A percentile compares a stretch with the other conserved stretches of the same genome.
phyloP scores from a whole-genome alignment of 192 early-diverging fungal species.

The Phycomyces nitens region DNA sequence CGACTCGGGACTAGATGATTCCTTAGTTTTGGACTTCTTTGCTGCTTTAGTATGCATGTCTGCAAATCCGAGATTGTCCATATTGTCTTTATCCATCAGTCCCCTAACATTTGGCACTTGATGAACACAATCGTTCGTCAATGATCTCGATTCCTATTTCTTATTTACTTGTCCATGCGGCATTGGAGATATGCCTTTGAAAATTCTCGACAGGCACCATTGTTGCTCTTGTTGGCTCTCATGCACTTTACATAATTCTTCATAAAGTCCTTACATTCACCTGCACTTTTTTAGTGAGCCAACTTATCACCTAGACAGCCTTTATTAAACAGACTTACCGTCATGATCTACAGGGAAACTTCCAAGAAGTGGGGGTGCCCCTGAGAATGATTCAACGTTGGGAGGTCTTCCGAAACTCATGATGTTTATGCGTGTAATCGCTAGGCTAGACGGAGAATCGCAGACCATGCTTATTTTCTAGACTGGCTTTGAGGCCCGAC shows the following conservation, averaged over 20 bases:
- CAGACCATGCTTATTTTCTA: background rate
- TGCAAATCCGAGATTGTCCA: conserved; percentile 68
- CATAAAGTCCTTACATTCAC: conserved; percentile 81
- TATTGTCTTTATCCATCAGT: conserved; percentile 63
- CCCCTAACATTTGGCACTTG: conserved; percentile 41
- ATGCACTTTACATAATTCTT: conserved; percentile 78
- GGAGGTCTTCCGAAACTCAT: conserved; percentile 78
- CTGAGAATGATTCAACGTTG: conserved; percentile 56
- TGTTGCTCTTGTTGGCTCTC: conserved; percentile 65
- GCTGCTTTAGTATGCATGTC: conserved; percentile 36
- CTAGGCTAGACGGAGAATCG: background rate
- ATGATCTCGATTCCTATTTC: background rate
- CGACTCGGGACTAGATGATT: no score
- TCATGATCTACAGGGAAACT: conserved; percentile 89
- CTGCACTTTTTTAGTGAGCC: conserved; percentile 28
- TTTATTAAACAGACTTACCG: conserved; percentile 34
- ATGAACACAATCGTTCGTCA: background rate
- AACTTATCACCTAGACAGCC: background rate
- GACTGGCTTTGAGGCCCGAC: background rate
- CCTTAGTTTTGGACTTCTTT: background rate
- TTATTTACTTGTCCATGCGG: conserved; percentile 83
- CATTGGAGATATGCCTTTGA: conserved; percentile 84
- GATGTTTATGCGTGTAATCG: conserved; percentile 11
- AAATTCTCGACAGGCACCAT: conserved; percentile 63
- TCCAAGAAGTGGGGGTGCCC: conserved; percentile 79